These are phyloP conservation scores for Populus ilicifolia DNA, from an alignment of 345 rosid species.

Conservation along the genomic window DNA sequence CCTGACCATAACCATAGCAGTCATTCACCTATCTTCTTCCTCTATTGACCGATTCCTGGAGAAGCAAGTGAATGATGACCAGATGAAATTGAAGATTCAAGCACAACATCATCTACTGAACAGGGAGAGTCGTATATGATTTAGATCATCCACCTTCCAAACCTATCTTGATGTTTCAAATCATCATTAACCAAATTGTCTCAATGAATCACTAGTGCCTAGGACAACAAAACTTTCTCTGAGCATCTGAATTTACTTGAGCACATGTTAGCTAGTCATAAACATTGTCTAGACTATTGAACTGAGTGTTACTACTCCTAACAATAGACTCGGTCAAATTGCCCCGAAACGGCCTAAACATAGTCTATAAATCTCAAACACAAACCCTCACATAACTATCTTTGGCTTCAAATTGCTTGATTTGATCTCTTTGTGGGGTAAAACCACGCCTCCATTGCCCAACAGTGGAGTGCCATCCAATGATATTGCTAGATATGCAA, in stretches of 20 bases:
- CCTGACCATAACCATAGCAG: too few species aligned
- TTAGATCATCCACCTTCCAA: slow-evolving; percentile 73
- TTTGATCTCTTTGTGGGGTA: slow-evolving; percentile 98
- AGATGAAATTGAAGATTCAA: slow-evolving; percentile 44
- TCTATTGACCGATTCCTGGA: slow-evolving; percentile 26
- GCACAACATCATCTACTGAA: slow-evolving; percentile 41
- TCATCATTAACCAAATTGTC: slow-evolving; percentile 46
- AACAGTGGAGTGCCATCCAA: slow-evolving; percentile 94
- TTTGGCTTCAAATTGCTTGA: slow-evolving; percentile 95
- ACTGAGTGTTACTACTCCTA: slow-evolving; percentile 23
- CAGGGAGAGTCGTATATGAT: slow-evolving; percentile 48
- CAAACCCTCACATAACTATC: slow-evolving; percentile 71
- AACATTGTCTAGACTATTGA: slow-evolving; percentile 32
- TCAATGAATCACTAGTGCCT: slow-evolving; percentile 35
- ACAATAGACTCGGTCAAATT: slow-evolving; percentile 22
- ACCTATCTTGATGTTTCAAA: slow-evolving; percentile 75
- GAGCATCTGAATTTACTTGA: slow-evolving; percentile 35
- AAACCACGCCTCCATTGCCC: slow-evolving; percentile 96
- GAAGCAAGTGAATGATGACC: slow-evolving; percentile 39
- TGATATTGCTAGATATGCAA: slow-evolving; percentile 84
- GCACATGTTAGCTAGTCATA: slow-evolving; percentile 27
- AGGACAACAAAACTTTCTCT: slow-evolving; percentile 25
- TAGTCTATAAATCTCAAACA: neutral
- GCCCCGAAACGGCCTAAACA: neutral
- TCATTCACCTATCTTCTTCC: too few species aligned